Evolutionary conservation across 768 basidiomycete genomes (phyloP).

Genomic region (Lactifluus piperatus): DNA sequence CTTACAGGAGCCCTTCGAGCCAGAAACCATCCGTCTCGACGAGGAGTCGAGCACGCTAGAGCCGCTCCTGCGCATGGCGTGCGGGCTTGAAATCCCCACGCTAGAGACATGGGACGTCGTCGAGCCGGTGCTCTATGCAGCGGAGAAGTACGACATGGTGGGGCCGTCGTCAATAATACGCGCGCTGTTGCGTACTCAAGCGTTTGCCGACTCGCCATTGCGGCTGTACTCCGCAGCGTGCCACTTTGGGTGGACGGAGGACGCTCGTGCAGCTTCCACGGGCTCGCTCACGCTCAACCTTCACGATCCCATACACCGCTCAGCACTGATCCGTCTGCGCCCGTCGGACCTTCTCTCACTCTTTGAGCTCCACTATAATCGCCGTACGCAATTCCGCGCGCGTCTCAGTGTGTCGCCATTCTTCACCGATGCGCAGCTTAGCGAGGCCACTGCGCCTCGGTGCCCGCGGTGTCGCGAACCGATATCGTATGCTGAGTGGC

Average conservation of each 20-base stretch:
- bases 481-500: constrained; percentile 55
- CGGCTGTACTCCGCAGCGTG: constrained; percentile 47
- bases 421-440: constrained; percentile 28
- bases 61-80: constrained; percentile 50
- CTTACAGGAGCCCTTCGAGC: not conserved
- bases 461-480: constrained; percentile 43
- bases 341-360: constrained; percentile 46
- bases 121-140: constrained; percentile 50
- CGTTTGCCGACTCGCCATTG: constrained; percentile 41
- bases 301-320: constrained; percentile 36
- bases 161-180: constrained; percentile 54
- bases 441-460: constrained; percentile 37
- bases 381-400: constrained; percentile 41
- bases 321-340: constrained; percentile 39
- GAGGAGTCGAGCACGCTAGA: constrained; percentile 50
- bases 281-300: constrained; percentile 48
- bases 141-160: constrained; percentile 65
- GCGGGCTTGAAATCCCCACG: constrained; percentile 44
- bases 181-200: constrained; percentile 44
- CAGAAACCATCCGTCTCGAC: constrained; percentile 42
- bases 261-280: constrained; percentile 44
- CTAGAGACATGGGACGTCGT: constrained; percentile 44
- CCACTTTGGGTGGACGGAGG: constrained; percentile 51
- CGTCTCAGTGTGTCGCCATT: constrained; percentile 52
- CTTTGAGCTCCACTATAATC: constrained; percentile 43